Conservation (phyloP, 192 early-diverging fungal genomes). For the Mortierella antarctica region DNA sequence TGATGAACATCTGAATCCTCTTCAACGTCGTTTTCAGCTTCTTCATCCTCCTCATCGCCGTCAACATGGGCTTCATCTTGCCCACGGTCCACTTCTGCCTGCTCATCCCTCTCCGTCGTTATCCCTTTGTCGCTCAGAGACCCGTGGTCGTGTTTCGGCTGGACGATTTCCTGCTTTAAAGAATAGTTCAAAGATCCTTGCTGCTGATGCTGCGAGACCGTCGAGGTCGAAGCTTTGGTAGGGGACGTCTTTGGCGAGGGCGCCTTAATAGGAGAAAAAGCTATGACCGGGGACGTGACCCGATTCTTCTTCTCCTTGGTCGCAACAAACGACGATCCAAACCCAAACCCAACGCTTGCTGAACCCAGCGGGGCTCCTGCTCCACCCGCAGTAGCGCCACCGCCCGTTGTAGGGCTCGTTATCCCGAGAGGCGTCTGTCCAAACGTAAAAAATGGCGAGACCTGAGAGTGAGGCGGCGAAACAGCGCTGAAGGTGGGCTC, state of each 20-base stretch:
- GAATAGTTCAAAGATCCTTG: no score
- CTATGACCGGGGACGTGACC: background rate
- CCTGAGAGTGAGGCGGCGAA: background rate
- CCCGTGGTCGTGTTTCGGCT: no score
- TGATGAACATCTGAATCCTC: background rate
- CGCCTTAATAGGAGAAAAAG: no score
- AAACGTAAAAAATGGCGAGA: slow-evolving; percentile 12
- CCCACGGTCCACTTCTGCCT: background rate
- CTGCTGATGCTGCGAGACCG: no score
- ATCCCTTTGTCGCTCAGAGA: no score
- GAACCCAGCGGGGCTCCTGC: background rate
- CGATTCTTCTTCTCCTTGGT: background rate
- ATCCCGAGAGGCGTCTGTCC: slow-evolving; percentile 22
- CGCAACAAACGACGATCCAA: slow-evolving; percentile 21
- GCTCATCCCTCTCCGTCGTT: no score
- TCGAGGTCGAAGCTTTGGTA: no score
- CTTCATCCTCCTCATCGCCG: background rate
- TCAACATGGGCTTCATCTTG: background rate
- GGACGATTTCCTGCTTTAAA: no score
- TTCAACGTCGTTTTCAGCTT: background rate
- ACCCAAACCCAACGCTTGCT: slow-evolving; percentile 35
- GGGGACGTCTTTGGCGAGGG: background rate
- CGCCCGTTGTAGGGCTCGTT: no score
- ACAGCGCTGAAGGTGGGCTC: slow-evolving; percentile 11
- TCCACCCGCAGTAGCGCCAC: background rate